Base-by-base conservation (phyloP, 441 rosid species). In the Aleurites moluccanus region DNA sequence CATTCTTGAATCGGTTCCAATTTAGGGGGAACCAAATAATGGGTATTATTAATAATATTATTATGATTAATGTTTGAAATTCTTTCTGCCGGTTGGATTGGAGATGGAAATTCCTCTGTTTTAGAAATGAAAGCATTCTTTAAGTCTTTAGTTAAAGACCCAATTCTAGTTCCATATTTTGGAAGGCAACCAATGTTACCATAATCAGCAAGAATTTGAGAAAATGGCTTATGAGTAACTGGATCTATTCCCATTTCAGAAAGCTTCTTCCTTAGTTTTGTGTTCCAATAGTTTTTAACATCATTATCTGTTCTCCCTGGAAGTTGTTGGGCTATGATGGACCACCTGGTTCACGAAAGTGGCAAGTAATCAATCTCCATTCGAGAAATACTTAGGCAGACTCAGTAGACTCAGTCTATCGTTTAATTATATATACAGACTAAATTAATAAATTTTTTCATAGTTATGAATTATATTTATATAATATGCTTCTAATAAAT, bases 201-300 rank as follows among this genome's bases (percentile, higher is more conserved):
- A 64, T 75, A 81, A 20, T 81, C 80, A 10, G 80, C 73, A 9
- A 78, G 70, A 20, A 81, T 81, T 59, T 96, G 97, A 20, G 99
- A 92, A 81, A 96, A 92, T 16, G 99, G 97, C 80, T 96, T 96
- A 85, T 96, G 99, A 52, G 99, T 96, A 11, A 96, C 97, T 0
- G 98, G 99, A 77, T 93, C 99, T n/a, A 93, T 93, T 35, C 97
- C 99, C 98, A 91, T 96, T n/a, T 92, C 97, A 7, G 91, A 86
- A 62, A 93, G 90, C 84, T 88, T 96, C 90, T 96, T 96, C 83
- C 87, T 90, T 61, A n/a, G 86, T 89, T 91, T 92, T 1, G 99
- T 91, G 87, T 96, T 96, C 99, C 97, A 91, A 75, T 92, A 87
- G 78, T 96, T 93, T 70, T 96, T 93, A 70, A 96, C 94, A 67